phyloP scores from a whole-genome alignment of 306 rosid species.

The Hippophae tibetana region DNA sequence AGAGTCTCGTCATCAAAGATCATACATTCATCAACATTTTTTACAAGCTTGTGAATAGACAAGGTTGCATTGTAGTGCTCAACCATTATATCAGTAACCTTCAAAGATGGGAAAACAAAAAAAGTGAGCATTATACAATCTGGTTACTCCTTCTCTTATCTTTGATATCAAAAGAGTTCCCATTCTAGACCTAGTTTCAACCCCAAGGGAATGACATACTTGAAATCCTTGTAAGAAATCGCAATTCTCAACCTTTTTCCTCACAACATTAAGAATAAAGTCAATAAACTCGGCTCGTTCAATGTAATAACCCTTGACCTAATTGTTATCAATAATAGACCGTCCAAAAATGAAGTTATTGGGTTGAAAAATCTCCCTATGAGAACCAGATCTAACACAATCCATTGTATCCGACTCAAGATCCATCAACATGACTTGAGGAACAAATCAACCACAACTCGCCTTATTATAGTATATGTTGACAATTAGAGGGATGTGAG shows the following conservation, averaged over 20 bases:
- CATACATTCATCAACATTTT: constrained; percentile 61
- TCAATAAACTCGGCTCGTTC: constrained; percentile 46
- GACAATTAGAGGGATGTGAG: neutral
- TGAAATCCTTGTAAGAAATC: constrained; percentile 61
- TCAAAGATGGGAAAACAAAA: constrained; percentile 53
- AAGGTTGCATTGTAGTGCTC: constrained; percentile 59
- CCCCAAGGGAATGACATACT: constrained; percentile 51
- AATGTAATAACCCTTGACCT: constrained; percentile 54
- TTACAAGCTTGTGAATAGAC: constrained; percentile 51
- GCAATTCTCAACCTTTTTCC: constrained; percentile 44
- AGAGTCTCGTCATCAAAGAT: constrained; percentile 7
- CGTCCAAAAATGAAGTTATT: constrained; percentile 45
- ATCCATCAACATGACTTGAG: constrained; percentile 41
- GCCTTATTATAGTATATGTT: constrained; percentile 57
- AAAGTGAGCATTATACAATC: constrained; percentile 60
- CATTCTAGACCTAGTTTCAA: constrained; percentile 36
- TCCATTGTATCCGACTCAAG: constrained; percentile 55
- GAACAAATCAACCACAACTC: constrained; percentile 42
- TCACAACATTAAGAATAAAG: constrained; percentile 42
- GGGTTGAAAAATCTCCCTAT: constrained; percentile 38
- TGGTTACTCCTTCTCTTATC: constrained; percentile 52
- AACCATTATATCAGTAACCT: constrained; percentile 52
- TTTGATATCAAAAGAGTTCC: constrained; percentile 11
- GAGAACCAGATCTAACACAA: constrained; percentile 42
- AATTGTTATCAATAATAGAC: constrained; percentile 46